Evolutionary conservation across 768 basidiomycete genomes (phyloP), one percentile per base, ranked within the genome.

Genomic region (Tylopilus intermedius): DNA sequence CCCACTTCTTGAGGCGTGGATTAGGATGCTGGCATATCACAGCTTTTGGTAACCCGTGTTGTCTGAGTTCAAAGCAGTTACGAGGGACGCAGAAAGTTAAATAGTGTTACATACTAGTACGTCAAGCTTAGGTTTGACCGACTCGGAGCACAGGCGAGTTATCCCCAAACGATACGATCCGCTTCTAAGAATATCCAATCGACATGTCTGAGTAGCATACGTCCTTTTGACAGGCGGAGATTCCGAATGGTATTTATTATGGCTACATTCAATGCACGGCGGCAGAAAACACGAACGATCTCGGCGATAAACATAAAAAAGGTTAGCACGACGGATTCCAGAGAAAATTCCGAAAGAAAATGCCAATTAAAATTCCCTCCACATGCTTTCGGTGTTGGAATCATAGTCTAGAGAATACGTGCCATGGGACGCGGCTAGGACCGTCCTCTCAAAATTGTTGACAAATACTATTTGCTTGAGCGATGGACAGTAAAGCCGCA

Each of bases 401-500:
- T 67, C 66, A n/a, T 38, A 46, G 33, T 74, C 67, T 33, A 69
- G 35, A 18, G 35, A 24, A 45, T 69, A 70, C 6, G 61, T 40
- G 24, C 71, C 71, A 10, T 67, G 68, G 22, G 67, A 72, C 40
- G 77, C 72, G n/a, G 59, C 21, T 30, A 68, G 10, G 29, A 79
- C 75, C 18, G 73, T 82, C 59, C 81, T 73, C 54, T 84, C 82
- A 61, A 83, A 81, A 35, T 84, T 76, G 51, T 78, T 73, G 45
- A 86, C 82, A 57, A 84, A 86, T n/a, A 86, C 70, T 6, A 84
- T 74, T 21, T 73, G 73, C 8, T 58, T 59, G 27, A 85, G 68
- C 1, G 74, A 74, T 5, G 79, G 77, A 55, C 76, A 79, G 58
- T 86, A 87, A 9, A 86, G 67, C 38, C 79, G 76, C 45, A 87